Evolutionary conservation across 805 yeast species (phyloP).

Genomic region (Saturnispora ahearnii): DNA sequence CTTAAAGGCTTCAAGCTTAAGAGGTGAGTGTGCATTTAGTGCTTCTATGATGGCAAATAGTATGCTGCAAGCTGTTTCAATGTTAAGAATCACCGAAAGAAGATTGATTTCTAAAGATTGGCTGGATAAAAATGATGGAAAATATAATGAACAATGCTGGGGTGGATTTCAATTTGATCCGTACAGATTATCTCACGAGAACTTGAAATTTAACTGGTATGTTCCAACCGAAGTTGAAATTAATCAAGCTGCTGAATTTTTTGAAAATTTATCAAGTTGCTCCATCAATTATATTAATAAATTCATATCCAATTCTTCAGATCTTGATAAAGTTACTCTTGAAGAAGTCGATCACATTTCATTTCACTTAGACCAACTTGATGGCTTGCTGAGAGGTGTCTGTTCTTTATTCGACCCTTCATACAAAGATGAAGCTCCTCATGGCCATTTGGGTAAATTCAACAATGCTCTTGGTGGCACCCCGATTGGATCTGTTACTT

Average conservation of each 20-base stretch:
- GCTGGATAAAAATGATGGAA: constrained; percentile 27
- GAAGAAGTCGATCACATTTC: constrained; percentile 19
- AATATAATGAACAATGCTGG: constrained; percentile 49
- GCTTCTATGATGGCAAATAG: constrained; percentile 54
- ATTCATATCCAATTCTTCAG: constrained; percentile 43
- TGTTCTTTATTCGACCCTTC: constrained; percentile 69
- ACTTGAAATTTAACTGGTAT: constrained; percentile 65
- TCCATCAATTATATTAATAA: constrained; percentile 45
- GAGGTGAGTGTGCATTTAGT: constrained; percentile 56
- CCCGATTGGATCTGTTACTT: constrained; percentile 18
- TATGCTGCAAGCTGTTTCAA: constrained; percentile 52
- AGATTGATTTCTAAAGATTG: constrained; percentile 44
- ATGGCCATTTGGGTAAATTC: constrained; percentile 7
- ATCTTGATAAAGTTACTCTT: constrained; percentile 20
- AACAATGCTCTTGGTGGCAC: neutral
- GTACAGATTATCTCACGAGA: constrained; percentile 38
- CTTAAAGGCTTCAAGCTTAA: constrained; percentile 31
- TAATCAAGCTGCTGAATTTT: constrained; percentile 50
- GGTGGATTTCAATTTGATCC: constrained; percentile 61
- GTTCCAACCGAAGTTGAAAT: constrained; percentile 51
- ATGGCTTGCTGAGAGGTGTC: constrained; percentile 48
- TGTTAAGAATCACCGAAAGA: constrained; percentile 48
- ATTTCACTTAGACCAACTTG: constrained; percentile 19
- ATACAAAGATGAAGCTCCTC: constrained; percentile 20
- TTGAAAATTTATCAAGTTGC: constrained; percentile 38